Evolutionary conservation across 1,139 yeast species (phyloP), one percentile per base, ranked within the genome.

Genomic region (Arxiozyma telluris): DNA sequence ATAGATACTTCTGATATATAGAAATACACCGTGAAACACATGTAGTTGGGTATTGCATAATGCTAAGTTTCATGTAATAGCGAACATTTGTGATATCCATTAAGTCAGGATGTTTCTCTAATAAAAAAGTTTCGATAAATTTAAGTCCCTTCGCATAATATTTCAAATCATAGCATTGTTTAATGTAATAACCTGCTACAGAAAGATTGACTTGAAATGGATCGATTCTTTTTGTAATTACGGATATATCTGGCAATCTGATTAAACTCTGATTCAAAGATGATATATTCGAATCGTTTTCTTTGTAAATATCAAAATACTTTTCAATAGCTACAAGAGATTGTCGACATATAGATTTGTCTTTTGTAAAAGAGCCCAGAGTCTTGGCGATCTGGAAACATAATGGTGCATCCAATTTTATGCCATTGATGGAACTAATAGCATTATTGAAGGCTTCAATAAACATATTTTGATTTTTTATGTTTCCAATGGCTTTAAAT

Each of bases 61-160:
- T 60, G 2, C 57, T 50, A 8, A 58, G 45, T n/a, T 53, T 55
- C 53, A 66, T 57, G 49, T 58, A 57, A 18, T 52, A 53, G 46
- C 60, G 60, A 46, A 58, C 57, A 54, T 59, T 60, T 18, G 56
- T 57, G 8, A 56, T 23, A 47, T 60, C 64, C 44, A 65, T 48
- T 27, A 59, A 18, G 3, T 52, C 48, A 12, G 55, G 49, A 1
- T 46, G 49, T 21, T 46, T 46, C 18, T 12, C 30, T 4, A 46
- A 9, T 4, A 46, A 41, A 22, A 46, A 46, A 0, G 49, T 21
- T 34, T 46, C 49, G n/a, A 46, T 46, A 34, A 46, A 46, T 22
- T 46, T 46, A 46, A 46, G 25, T 34, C 49, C 49, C 17, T 30
- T 34, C 12, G 42, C 17, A 46, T 46, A 46, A 34, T 46, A 46